Evolutionary conservation across 2,329 filamentous ascomycete species (phyloP).

Genomic region (Achaetomium macrosporum): DNA sequence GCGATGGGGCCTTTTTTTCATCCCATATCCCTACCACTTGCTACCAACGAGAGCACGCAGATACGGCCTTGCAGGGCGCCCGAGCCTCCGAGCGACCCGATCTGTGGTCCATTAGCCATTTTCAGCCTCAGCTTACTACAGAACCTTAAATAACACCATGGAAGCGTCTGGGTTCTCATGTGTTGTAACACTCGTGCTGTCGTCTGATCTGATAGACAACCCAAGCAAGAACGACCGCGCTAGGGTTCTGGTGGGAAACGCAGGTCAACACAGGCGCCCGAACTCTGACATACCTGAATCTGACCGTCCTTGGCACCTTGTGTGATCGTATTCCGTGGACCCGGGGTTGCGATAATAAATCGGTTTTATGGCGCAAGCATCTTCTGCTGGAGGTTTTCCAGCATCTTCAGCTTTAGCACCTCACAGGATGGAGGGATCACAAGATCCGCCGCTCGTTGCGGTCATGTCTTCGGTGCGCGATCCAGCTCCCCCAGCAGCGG

Average conservation of each 20-base stretch:
- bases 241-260: background rate
- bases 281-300: background rate
- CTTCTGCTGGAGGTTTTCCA: background rate
- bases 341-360: too few species aligned
- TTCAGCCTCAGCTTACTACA: slow-evolving; percentile 13
- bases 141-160: background rate
- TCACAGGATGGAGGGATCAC: background rate
- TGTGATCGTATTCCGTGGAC: too few species aligned
- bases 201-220: background rate
- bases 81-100: slow-evolving; percentile 11
- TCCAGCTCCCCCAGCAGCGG: slow-evolving; percentile 8
- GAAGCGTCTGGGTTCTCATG: background rate
- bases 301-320: background rate
- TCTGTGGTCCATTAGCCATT: slow-evolving; percentile 1
- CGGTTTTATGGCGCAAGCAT: background rate
- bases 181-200: background rate
- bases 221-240: background rate
- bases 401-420: background rate
- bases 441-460: background rate
- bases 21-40: slow-evolving; percentile 5
- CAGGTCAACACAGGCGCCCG: background rate
- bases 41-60: slow-evolving; percentile 7
- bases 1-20: background rate
- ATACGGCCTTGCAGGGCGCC: background rate
- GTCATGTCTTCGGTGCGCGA: slow-evolving; percentile 9